Evolutionary conservation across 768 basidiomycete genomes (phyloP).

Genomic region (Phylloporus arenicola): DNA sequence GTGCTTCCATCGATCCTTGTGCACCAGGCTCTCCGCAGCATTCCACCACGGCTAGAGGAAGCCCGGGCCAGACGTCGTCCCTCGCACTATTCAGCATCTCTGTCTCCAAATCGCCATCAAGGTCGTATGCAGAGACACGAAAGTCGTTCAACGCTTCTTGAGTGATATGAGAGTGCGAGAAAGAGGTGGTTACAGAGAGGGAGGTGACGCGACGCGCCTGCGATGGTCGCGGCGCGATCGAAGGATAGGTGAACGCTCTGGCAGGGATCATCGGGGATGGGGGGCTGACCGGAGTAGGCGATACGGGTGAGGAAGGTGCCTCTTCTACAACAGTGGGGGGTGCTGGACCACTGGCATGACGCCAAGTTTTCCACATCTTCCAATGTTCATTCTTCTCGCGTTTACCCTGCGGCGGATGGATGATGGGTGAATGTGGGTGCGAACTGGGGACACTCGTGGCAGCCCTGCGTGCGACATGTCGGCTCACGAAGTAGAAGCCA

Average conservation of each 20-base stretch:
- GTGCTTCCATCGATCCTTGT: neutral
- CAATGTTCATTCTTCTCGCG: slow-evolving; percentile 6
- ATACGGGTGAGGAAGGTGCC: slow-evolving; percentile 2
- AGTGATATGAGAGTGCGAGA: slow-evolving; percentile 20
- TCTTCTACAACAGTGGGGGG: neutral
- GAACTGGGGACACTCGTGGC: neutral
- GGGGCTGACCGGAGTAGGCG: neutral
- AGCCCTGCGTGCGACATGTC: slow-evolving; percentile 4
- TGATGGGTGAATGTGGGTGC: slow-evolving; percentile 1
- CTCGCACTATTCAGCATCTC: slow-evolving; percentile 23
- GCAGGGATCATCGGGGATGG: neutral
- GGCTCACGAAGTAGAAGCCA: slow-evolving; percentile 27
- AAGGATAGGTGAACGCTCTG: neutral
- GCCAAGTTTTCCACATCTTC: slow-evolving; percentile 18
- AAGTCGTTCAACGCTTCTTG: slow-evolving; percentile 22
- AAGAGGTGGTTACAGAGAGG: slow-evolving; percentile 19
- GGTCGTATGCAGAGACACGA: slow-evolving; percentile 21
- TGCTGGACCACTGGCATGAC: neutral
- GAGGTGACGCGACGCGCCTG: slow-evolving; percentile 17
- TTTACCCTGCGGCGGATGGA: slow-evolving; percentile 1
- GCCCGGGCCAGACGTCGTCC: slow-evolving; percentile 17
- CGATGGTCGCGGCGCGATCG: slow-evolving; percentile 4
- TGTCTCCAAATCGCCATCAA: slow-evolving; percentile 21
- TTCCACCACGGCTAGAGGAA: slow-evolving; percentile 9
- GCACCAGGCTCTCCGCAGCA: neutral